Evolutionary conservation across 2,329 filamentous ascomycete species (phyloP).

Genomic region (Septoria linicola): DNA sequence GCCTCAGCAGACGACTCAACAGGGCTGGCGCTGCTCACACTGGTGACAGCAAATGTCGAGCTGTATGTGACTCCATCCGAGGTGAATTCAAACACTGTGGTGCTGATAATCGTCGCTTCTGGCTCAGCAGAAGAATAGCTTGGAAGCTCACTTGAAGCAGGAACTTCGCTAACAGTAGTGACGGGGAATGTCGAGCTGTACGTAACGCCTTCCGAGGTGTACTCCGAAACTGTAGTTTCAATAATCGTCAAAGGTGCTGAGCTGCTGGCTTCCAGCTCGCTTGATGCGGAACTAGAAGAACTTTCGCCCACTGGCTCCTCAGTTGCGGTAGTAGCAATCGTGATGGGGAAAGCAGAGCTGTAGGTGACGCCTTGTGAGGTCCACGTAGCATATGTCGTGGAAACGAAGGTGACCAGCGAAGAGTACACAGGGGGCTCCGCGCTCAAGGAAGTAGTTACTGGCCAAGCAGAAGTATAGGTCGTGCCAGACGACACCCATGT

Average conservation of each 20-base stretch:
- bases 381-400: conserved; percentile 3
- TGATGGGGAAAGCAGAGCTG: conserved; percentile 4
- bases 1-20: too few species aligned
- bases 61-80: conserved; percentile 11
- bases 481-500: not conserved
- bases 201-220: conserved; percentile 5
- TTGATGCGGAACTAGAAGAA: not conserved
- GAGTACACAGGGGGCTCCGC: not conserved
- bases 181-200: conserved; percentile 8
- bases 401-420: conserved; percentile 1
- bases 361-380: conserved; percentile 6
- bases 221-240: conserved; percentile 3
- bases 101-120: not conserved
- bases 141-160: not conserved
- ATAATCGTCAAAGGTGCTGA: not conserved
- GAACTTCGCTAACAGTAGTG: not conserved
- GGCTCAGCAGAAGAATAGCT: not conserved
- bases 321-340: conserved; percentile 3
- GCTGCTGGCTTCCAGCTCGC: not conserved
- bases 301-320: not conserved
- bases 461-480: not conserved
- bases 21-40: not conserved
- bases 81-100: conserved; percentile 1
- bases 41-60: conserved; percentile 4
- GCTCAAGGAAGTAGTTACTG: not conserved